These are phyloP conservation scores for Cercis canadensis DNA, from an alignment of 306 rosid genomes.

Conservation along the genomic window DNA sequence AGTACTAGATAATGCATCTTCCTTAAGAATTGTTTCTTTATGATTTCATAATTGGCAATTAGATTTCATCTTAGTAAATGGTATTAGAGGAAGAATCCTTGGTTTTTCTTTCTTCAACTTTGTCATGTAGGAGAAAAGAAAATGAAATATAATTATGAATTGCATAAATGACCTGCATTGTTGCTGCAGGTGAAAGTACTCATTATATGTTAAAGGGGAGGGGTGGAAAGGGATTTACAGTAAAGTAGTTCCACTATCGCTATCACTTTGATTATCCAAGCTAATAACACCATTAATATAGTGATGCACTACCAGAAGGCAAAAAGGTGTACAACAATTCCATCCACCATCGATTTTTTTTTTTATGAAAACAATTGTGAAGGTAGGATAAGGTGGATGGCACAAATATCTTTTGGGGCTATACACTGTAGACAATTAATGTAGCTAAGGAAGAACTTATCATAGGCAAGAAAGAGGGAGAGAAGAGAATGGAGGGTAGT, in stretches of 20 bases:
- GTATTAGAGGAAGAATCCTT: no score
- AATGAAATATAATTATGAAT: neutral
- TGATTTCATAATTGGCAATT: neutral
- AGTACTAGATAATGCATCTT: neutral
- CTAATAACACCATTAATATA: neutral
- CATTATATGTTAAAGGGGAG: constrained; percentile 5
- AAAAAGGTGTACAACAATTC: constrained; percentile 22
- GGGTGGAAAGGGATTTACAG: constrained; percentile 28
- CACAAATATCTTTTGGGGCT: constrained; percentile 4
- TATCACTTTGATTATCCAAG: constrained; percentile 18
- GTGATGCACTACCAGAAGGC: neutral
- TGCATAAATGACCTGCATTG: no score
- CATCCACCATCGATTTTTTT: constrained; percentile 28
- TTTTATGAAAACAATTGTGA: constrained; percentile 20
- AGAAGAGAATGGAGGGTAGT: neutral
- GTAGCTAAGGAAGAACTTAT: constrained; percentile 6
- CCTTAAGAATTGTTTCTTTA: neutral
- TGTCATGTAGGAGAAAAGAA: neutral
- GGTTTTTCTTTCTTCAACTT: no score
- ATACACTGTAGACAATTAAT: constrained; percentile 21
- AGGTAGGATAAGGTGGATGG: constrained; percentile 19
- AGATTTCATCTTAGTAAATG: no score
- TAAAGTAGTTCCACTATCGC: constrained; percentile 8
- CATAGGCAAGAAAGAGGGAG: constrained; percentile 28
- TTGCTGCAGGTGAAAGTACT: constrained; percentile 20